Evolutionary conservation across 2,329 filamentous ascomycete genomes (phyloP).

Genomic region (Coniochaeta hoffmannii): DNA sequence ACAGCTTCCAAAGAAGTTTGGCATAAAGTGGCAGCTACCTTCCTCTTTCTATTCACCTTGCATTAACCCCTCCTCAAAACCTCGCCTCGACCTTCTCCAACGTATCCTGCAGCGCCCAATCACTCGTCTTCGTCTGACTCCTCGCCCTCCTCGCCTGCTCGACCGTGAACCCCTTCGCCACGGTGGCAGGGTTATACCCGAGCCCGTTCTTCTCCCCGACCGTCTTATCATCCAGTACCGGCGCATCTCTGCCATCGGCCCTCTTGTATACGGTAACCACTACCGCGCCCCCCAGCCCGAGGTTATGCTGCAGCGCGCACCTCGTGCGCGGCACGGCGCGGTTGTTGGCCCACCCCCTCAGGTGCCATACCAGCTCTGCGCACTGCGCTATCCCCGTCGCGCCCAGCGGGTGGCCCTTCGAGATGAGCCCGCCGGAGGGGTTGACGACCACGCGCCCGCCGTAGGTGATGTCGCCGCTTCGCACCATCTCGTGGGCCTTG

Average conservation of each 20-base stretch:
- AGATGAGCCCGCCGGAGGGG: conserved; percentile 89
- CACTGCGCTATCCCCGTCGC: conserved; percentile 95
- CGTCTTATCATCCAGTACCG: conserved; percentile 50
- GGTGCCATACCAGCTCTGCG: conserved; percentile 90
- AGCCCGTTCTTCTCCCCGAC: conserved; percentile 61
- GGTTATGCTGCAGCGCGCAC: conserved; percentile 81
- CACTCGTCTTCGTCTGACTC: conserved; percentile 56
- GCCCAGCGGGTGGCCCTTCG: conserved; percentile 90
- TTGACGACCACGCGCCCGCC: conserved; percentile 80
- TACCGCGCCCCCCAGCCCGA: conserved; percentile 83
- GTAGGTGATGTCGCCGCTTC: conserved; percentile 84
- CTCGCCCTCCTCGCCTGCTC: conserved; percentile 65
- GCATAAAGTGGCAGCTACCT: too few species aligned
- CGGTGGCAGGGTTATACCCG: conserved; percentile 87
- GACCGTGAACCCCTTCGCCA: conserved; percentile 80
- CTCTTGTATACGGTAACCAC: conserved; percentile 87
- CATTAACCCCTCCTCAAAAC: conserved; percentile 14
- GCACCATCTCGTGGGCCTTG: conserved; percentile 87
- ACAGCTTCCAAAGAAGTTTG: too few species aligned
- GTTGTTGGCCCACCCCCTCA: conserved; percentile 95
- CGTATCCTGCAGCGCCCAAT: conserved; percentile 74
- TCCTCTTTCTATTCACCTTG: not conserved
- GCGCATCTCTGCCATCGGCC: conserved; percentile 64
- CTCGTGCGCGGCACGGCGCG: conserved; percentile 60
- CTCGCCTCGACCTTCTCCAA: conserved; percentile 59